Percentiles rank a stretch among this genome's conserved stretches.
These are phyloP conservation scores for Clavispora asparagi DNA, from an alignment of 805 yeast genomes.

Conservation along the genomic window DNA sequence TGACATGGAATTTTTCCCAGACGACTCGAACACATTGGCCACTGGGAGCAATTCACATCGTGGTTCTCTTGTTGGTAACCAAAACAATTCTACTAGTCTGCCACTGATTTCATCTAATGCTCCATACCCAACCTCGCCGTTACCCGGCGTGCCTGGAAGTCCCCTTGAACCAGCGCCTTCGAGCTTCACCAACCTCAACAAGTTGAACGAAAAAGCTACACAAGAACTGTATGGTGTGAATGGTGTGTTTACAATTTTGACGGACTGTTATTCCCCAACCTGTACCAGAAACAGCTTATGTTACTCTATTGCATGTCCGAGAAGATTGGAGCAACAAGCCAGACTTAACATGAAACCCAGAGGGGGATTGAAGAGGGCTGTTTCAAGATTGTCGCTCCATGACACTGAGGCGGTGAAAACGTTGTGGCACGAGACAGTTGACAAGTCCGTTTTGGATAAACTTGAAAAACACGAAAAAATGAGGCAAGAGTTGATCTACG, in stretches of 20 bases:
- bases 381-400: conserved; percentile 59
- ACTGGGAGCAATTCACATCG: conserved; percentile 21
- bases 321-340: conserved; percentile 93
- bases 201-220: conserved; percentile 11
- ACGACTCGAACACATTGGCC: conserved; percentile 18
- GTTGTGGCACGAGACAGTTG: conserved; percentile 91
- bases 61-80: conserved; percentile 22
- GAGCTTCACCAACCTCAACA: conserved; percentile 13
- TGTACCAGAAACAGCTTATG: conserved; percentile 85
- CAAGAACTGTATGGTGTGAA: conserved; percentile 46
- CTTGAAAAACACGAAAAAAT: conserved; percentile 81
- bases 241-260: conserved; percentile 88
- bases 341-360: conserved; percentile 82
- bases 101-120: conserved; percentile 16
- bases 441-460: conserved; percentile 68
- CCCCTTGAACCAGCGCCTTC: conserved; percentile 12
- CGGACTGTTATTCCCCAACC: conserved; percentile 96
- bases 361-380: conserved; percentile 77
- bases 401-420: conserved; percentile 66
- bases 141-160: conserved; percentile 12
- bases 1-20: conserved; percentile 38
- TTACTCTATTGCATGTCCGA: conserved; percentile 94
- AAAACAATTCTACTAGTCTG: conserved; percentile 11
- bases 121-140: conserved; percentile 16
- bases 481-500: conserved; percentile 93